phyloP scores from a whole-genome alignment of 2,329 filamentous ascomycete genomes.

The Apiospora phragmitis region DNA sequence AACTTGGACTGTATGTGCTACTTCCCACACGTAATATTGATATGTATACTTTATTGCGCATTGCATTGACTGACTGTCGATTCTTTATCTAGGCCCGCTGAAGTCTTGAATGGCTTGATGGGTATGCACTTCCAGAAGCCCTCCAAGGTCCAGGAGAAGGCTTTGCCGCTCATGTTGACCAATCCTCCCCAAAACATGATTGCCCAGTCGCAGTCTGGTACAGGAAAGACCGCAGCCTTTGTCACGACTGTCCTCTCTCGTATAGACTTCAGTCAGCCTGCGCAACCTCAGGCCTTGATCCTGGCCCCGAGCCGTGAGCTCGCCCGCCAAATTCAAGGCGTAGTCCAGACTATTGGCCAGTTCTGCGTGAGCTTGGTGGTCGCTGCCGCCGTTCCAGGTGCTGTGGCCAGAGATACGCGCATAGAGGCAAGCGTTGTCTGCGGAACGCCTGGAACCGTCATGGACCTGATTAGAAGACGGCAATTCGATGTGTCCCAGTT shows the following conservation, averaged over 20 bases:
- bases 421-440: conserved; percentile 81
- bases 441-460: conserved; percentile 90
- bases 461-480: conserved; percentile 78
- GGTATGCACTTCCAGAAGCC: conserved; percentile 89
- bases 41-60: not conserved
- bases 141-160: conserved; percentile 96
- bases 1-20: conserved; percentile 75
- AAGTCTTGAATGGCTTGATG: conserved; percentile 71
- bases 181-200: conserved; percentile 94
- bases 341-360: conserved; percentile 79
- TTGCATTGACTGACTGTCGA: not conserved
- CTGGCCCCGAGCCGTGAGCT: conserved; percentile 93
- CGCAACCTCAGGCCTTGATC: conserved; percentile 80
- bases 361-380: conserved; percentile 77
- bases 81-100: conserved; percentile 18
- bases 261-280: conserved; percentile 69
- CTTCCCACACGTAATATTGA: not conserved
- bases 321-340: conserved; percentile 88
- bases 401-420: conserved; percentile 65
- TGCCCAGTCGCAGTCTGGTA: conserved; percentile 98
- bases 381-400: conserved; percentile 80
- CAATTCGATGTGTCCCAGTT: conserved; percentile 72
- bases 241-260: conserved; percentile 89
- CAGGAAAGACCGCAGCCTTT: conserved; percentile 96
- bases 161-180: conserved; percentile 82